Evolutionary conservation across 352 stramenopile genomes (phyloP), one percentile per base, ranked within the genome.

Genomic region (Phytopythium montanum): DNA sequence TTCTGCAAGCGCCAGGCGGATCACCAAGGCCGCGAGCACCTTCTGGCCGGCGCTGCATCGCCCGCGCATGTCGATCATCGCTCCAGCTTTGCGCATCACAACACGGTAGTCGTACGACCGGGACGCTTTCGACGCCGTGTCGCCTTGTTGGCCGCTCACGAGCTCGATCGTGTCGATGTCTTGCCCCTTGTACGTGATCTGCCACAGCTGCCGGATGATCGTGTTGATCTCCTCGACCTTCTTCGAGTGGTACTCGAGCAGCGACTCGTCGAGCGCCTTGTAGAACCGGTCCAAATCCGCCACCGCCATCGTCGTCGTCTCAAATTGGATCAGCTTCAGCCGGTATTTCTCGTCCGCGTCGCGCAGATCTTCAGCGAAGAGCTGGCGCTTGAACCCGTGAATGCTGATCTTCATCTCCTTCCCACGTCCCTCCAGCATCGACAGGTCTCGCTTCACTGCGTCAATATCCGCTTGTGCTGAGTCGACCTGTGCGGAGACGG

Each of bases 161-260:
- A 99, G 92, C 75, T 99, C 90, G 71, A 99, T 99, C 19, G 94
- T 98, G 59, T 99, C 97, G 59, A 99, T 99, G 71, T 99, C 98
- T 70, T 98, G 85, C 0, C 97, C 98, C 62, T 98, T 98, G 87
- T 99, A 99, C 3, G 97, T 99, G 34, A 99, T 89, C 59, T 96
- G 84, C 97, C 97, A 99, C 18, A 99, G 72, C 52, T 98, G 96
- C 26, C 87, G 81, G 65, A 99, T 99, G 57, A 99, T 99, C 36
- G 97, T 97, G 79, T 99, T 99, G 72, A 99, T 99, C 62, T 99
- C 97, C 45, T 90, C 88, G 52, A 99, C 98, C 70, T 99, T 99
- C 60, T 98, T 97, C 21, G 85, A 92, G 72, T 99, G 98, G 72
- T 98, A 99, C 52, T 96, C 76, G 44, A 99, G 76, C 25, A 99